Conservation (phyloP, 176 grass and related monocot genomes). For the Hyparrhenia diplandra region DNA sequence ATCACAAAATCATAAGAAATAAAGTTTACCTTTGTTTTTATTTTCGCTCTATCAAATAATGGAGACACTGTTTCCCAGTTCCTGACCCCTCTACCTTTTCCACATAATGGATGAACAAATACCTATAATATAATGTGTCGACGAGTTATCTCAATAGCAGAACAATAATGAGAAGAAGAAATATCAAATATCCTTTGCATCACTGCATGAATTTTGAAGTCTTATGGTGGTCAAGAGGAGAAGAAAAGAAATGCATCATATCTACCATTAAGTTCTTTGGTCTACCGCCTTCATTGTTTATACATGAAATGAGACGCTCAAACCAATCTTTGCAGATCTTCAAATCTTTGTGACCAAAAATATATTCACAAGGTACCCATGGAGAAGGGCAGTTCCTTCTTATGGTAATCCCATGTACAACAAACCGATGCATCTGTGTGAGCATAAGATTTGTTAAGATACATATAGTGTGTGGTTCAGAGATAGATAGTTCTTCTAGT, state of each 20-base stretch:
- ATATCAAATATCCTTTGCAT: neutral
- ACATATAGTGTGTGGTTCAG: neutral
- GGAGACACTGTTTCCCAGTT: conserved; percentile 79
- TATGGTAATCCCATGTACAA: conserved; percentile 45
- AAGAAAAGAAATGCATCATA: conserved; percentile 3
- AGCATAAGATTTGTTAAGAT: conserved; percentile 27
- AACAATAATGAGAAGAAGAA: conserved; percentile 1
- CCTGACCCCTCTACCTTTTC: conserved; percentile 69
- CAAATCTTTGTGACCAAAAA: conserved; percentile 71
- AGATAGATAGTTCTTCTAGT: neutral
- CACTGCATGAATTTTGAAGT: neutral
- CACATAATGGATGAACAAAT: conserved; percentile 93
- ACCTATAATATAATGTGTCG: conserved; percentile 57
- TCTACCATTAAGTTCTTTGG: conserved; percentile 86
- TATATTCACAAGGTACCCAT: conserved; percentile 70
- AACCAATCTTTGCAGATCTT: conserved; percentile 69
- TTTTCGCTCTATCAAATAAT: conserved; percentile 72
- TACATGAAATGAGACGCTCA: conserved; percentile 38
- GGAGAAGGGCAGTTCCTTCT: conserved; percentile 45
- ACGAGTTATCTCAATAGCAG: neutral
- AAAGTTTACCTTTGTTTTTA: conserved; percentile 66
- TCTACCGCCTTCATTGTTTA: conserved; percentile 46
- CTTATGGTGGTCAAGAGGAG: neutral
- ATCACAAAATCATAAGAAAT: conserved; percentile 8
- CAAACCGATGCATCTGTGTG: conserved; percentile 78